Percentiles rank a stretch among this genome's conserved stretches.
Evolutionary conservation across 768 basidiomycete genomes (phyloP).

Genomic region (Myochromella boudieri): DNA sequence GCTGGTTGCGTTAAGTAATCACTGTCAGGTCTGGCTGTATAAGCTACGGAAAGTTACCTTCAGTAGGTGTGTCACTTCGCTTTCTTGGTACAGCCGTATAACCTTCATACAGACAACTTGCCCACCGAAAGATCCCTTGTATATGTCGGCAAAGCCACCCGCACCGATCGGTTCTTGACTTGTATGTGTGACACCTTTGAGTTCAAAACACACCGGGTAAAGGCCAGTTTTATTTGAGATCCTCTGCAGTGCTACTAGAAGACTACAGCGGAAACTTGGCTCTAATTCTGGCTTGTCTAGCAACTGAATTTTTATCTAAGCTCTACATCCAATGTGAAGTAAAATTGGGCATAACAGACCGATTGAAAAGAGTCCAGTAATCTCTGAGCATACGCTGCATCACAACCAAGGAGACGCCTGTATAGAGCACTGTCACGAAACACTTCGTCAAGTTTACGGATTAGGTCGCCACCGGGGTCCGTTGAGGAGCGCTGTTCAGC

Average conservation of each 20-base stretch:
- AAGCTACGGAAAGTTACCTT: background rate
- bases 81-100: background rate
- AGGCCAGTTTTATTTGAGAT: background rate
- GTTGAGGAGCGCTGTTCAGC: background rate
- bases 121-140: background rate
- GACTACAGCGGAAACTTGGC: background rate
- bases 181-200: background rate
- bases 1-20: conserved; percentile 1
- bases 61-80: background rate
- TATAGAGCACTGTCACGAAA: background rate
- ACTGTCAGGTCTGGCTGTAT: background rate
- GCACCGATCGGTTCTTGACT: background rate
- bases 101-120: conserved; percentile 1
- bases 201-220: background rate
- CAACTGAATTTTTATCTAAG: background rate
- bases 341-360: background rate
- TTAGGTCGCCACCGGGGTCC: background rate
- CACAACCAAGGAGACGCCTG: background rate
- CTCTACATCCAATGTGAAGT: background rate
- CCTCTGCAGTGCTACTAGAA: background rate
- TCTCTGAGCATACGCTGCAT: background rate
- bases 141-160: conserved; percentile 2
- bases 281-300: background rate
- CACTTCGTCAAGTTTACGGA: background rate
- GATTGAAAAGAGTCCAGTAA: conserved; percentile 3